These are phyloP conservation scores for Pseudocercospora fijiensis DNA, from an alignment of 2,329 filamentous ascomycete genomes.

Conservation along the genomic window DNA sequence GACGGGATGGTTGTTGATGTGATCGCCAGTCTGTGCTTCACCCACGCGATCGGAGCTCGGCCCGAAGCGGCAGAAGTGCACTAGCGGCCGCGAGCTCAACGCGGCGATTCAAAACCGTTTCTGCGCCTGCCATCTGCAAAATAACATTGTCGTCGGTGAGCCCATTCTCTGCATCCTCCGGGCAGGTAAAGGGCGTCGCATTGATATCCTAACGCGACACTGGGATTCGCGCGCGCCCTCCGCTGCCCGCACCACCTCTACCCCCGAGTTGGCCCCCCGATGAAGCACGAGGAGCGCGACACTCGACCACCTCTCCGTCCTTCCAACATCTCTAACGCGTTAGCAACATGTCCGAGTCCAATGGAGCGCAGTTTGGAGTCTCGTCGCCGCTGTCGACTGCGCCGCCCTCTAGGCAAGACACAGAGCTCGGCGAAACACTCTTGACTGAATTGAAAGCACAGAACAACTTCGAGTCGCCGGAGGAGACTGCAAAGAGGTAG, in stretches of 20 bases:
- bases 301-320: slow-evolving; percentile 8
- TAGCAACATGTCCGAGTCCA: slow-evolving; percentile 21
- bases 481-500: slow-evolving; percentile 81
- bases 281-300: slow-evolving; percentile 12
- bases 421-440: slow-evolving; percentile 72
- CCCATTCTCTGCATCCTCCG: neutral
- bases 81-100: slow-evolving; percentile 3
- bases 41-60: neutral
- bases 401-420: slow-evolving; percentile 74
- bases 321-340: slow-evolving; percentile 4
- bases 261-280: slow-evolving; percentile 4
- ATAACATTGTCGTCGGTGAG: neutral
- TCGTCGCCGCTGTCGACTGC: slow-evolving; percentile 67
- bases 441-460: slow-evolving; percentile 81
- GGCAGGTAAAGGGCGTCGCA: neutral
- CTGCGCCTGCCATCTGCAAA: slow-evolving; percentile 1
- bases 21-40: neutral
- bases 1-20: neutral
- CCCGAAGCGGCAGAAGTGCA: neutral
- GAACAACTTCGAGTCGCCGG: slow-evolving; percentile 84
- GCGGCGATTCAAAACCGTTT: neutral
- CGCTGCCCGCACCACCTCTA: neutral
- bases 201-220: neutral
- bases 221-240: neutral
- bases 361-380: slow-evolving; percentile 22